Base-by-base conservation (phyloP, 2,329 filamentous ascomycete species). In the Aspergillus jensenii region DNA sequence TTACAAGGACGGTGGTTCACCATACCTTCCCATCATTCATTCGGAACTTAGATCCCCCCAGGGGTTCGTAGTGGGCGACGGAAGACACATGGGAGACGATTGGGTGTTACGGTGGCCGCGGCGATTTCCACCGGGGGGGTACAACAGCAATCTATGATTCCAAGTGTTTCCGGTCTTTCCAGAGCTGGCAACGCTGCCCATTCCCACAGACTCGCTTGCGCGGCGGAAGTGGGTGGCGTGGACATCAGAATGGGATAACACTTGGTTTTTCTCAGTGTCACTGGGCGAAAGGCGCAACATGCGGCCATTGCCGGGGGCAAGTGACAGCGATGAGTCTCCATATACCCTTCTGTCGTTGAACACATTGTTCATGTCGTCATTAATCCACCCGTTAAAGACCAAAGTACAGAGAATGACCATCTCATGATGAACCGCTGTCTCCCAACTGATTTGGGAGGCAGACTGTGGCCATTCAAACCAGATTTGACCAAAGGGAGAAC, bases 391-490 rank as follows among this genome's bases (percentile, higher is more conserved):
- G 19, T 33, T 63, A 12, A 63, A 56, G 17, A 71, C 54, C 17
- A 71, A 61, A 27, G 54, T 59, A 19, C 55, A 55, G 3, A 68
- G 62, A 17, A 67, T 58, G 5, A 57, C 45, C 56, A 67, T 62
- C 39, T 71, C 69, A 6, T 63, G 58, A 6, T 61, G 54, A 2
- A 66, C 62, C 5, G 69, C 69, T 7, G 57, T 56, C 25, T 67
- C 59, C 62, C 67, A 71, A 15, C 19, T 45, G 23, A 52, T 60
- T 3, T 62, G 65, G 1, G 63, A 50, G 14, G 59, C 53, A 43
- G 63, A 44, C 4, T 33, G 21, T 8, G 63, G 51, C 68, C 68
- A 71, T 55, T 71, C 69, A 14, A 69, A 61, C 68, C 68, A 71
- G 33, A 71, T 52, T 14, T 48, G 55, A 15, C 69, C 69, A 48